Conservation (phyloP, 371 early-diverging fungal genomes). For the Lichtheimia hyalospora region DNA sequence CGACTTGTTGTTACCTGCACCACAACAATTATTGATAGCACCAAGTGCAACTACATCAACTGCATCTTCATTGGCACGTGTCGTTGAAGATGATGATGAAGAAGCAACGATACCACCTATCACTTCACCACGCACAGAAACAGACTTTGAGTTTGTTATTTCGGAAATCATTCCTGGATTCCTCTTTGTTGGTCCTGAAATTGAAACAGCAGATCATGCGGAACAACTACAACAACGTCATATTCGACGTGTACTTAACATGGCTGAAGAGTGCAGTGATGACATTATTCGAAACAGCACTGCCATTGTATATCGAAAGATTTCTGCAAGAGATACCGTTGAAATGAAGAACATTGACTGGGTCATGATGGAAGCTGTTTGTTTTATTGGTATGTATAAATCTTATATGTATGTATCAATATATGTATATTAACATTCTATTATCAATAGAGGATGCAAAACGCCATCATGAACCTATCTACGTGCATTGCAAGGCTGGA, state of each 20-base stretch:
- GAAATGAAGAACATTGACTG: conserved; percentile 62
- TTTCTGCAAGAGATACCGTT: conserved; percentile 60
- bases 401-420: neutral
- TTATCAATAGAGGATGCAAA: conserved; percentile 36
- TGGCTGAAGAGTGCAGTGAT: conserved; percentile 68
- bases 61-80: conserved; percentile 20
- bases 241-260: conserved; percentile 58
- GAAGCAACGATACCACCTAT: conserved; percentile 17
- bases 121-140: conserved; percentile 35
- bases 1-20: neutral
- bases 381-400: conserved; percentile 64
- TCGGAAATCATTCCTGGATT: conserved; percentile 63
- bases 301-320: conserved; percentile 50
- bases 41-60: conserved; percentile 8
- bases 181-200: conserved; percentile 62
- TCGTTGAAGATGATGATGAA: conserved; percentile 37
- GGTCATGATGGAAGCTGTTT: conserved; percentile 56
- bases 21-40: conserved; percentile 9
- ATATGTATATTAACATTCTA: neutral
- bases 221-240: conserved; percentile 42
- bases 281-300: conserved; percentile 21
- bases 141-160: conserved; percentile 54
- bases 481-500: conserved; percentile 88
- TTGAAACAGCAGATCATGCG: conserved; percentile 51
- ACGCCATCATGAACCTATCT: conserved; percentile 57